These are phyloP conservation scores for Populus trichocarpa DNA, from an alignment of 441 rosid species.

Conservation along the genomic window DNA sequence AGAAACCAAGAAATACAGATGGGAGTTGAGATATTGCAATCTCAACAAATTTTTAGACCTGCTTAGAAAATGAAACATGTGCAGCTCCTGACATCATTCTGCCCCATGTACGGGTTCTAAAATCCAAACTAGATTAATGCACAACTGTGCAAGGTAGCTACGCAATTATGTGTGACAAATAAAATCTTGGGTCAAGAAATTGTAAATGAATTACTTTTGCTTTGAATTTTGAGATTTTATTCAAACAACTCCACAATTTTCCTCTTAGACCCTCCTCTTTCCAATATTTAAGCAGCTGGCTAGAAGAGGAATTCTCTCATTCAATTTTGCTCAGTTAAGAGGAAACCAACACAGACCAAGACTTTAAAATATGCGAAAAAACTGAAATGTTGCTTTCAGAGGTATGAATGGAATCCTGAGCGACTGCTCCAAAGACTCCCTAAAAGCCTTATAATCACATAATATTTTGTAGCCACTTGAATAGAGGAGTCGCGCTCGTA, in stretches of 20 bases:
- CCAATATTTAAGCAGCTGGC: neutral
- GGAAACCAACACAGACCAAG: neutral
- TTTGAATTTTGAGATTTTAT: too few species aligned
- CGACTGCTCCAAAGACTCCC: too few species aligned
- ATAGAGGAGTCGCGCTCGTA: neutral
- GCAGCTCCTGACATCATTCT: neutral
- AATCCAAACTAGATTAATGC: too few species aligned
- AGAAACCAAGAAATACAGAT: neutral
- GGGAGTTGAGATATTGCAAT: constrained; percentile 1
- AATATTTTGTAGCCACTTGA: constrained; percentile 1
- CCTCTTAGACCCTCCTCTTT: neutral
- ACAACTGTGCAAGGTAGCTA: neutral
- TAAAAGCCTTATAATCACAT: neutral
- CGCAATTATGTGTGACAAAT: too few species aligned
- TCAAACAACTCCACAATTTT: neutral
- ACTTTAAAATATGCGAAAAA: neutral
- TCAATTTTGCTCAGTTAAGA: neutral
- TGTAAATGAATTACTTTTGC: too few species aligned
- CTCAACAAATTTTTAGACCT: neutral
- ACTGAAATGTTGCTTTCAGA: constrained; percentile 1
- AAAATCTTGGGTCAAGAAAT: too few species aligned
- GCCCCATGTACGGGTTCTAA: too few species aligned
- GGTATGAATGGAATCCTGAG: neutral
- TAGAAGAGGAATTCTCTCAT: too few species aligned
- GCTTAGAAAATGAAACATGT: neutral